Conservation (phyloP, 805 yeast genomes). For the Ogataea henricii region DNA sequence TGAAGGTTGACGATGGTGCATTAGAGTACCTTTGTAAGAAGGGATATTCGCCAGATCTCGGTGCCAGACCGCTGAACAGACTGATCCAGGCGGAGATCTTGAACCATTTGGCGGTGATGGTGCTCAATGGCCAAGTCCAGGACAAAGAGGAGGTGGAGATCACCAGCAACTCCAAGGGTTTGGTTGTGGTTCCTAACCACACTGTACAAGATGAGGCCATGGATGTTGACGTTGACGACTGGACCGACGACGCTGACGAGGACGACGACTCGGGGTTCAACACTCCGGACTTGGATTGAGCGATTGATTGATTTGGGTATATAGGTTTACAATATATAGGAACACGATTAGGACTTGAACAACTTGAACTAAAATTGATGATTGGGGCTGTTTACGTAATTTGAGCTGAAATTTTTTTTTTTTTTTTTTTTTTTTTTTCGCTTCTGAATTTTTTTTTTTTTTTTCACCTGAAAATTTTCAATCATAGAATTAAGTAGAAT, state of each 20-base stretch:
- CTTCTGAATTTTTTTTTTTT: conserved; percentile 6
- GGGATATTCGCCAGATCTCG: conserved; percentile 91
- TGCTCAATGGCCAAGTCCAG: conserved; percentile 80
- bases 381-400: conserved; percentile 3
- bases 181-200: conserved; percentile 86
- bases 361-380: too few relatives aligned
- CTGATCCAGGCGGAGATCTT: conserved; percentile 86
- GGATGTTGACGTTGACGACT: conserved; percentile 59
- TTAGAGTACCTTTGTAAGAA: conserved; percentile 77
- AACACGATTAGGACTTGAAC: too few relatives aligned
- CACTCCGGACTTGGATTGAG: conserved; percentile 28
- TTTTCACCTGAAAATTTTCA: conserved; percentile 1
- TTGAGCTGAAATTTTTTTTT: conserved; percentile 1
- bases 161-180: conserved; percentile 56
- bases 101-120: conserved; percentile 85
- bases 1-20: conserved; percentile 76
- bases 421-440: conserved; percentile 5
- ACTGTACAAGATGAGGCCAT: conserved; percentile 54
- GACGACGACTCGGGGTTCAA: conserved; percentile 46
- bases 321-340: too few relatives aligned
- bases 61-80: conserved; percentile 95
- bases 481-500: not conserved
- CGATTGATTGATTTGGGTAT: not conserved
- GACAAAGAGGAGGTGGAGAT: conserved; percentile 88
- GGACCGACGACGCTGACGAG: conserved; percentile 67